Evolutionary conservation across 2,329 filamentous ascomycete genomes (phyloP).

Genomic region (Epichloe gansuensis): DNA sequence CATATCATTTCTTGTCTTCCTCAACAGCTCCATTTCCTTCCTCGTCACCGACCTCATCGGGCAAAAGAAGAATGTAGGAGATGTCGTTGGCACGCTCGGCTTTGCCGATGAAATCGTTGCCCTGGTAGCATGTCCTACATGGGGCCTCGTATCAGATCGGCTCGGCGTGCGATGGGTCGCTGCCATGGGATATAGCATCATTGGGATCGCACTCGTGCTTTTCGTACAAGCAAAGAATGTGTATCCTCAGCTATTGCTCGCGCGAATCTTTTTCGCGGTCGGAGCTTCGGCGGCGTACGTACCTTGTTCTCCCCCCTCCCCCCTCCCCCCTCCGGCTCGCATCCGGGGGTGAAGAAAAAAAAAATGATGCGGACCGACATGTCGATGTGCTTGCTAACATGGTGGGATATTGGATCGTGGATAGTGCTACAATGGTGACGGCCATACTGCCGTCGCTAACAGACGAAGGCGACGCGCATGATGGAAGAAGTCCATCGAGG

Average conservation of each 20-base stretch:
- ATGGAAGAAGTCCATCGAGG: conserved; percentile 13
- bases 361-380: background rate
- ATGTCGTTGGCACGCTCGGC: conserved; percentile 72
- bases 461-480: conserved; percentile 29
- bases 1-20: conserved; percentile 80
- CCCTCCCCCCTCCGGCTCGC: no score
- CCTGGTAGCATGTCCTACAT: conserved; percentile 64
- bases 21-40: conserved; percentile 75
- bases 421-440: conserved; percentile 83
- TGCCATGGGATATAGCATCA: conserved; percentile 68
- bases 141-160: conserved; percentile 67
- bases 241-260: conserved; percentile 78
- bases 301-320: no score
- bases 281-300: conserved; percentile 77
- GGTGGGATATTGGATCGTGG: background rate
- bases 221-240: conserved; percentile 80
- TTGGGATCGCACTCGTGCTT: conserved; percentile 62
- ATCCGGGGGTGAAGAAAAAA: background rate
- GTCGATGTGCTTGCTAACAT: background rate
- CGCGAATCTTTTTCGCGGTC: conserved; percentile 74
- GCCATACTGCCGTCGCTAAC: conserved; percentile 71
- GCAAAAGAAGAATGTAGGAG: conserved; percentile 57
- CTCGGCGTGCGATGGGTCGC: conserved; percentile 61
- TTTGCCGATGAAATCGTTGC: conserved; percentile 77
- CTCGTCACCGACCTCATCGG: conserved; percentile 74